Conservation (phyloP, 441 rosid genomes). For the Adansonia rubrostipa region DNA sequence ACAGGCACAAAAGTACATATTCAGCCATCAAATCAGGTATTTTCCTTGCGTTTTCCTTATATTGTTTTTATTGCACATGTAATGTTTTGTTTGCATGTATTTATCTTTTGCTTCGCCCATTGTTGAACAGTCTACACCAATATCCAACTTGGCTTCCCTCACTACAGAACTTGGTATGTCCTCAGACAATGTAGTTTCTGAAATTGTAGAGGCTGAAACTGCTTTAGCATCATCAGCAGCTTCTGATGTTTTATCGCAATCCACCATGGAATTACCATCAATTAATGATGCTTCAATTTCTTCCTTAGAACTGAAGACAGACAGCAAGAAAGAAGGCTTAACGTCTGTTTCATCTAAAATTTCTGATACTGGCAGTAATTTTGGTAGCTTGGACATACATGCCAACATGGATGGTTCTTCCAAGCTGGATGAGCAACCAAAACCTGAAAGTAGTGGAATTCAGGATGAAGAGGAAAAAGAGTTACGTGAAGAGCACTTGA, state of each 20-base stretch:
- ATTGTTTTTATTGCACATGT: neutral
- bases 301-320: conserved; percentile 39
- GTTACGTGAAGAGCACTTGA: conserved; percentile 32
- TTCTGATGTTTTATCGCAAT: neutral
- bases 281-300: conserved; percentile 31
- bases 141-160: conserved; percentile 30
- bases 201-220: conserved; percentile 38
- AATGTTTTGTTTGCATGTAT: conserved; percentile 13
- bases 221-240: conserved; percentile 27
- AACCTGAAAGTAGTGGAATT: conserved; percentile 29
- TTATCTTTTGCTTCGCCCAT: conserved; percentile 33
- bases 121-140: conserved; percentile 40
- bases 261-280: conserved; percentile 31
- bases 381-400: conserved; percentile 17
- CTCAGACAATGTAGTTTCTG: conserved; percentile 38
- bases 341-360: conserved; percentile 41
- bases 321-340: conserved; percentile 37
- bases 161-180: conserved; percentile 39
- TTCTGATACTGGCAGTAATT: conserved; percentile 36
- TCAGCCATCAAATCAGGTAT: conserved; percentile 56
- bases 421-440: conserved; percentile 35
- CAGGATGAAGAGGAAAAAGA: conserved; percentile 29
- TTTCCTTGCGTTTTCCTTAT: neutral
- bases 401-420: conserved; percentile 31
- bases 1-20: conserved; percentile 46